Percentiles rank a stretch among this genome's conserved stretches.
Evolutionary conservation across 2,329 filamentous ascomycete species (phyloP).

Genomic region (Periconia macrospinosa): DNA sequence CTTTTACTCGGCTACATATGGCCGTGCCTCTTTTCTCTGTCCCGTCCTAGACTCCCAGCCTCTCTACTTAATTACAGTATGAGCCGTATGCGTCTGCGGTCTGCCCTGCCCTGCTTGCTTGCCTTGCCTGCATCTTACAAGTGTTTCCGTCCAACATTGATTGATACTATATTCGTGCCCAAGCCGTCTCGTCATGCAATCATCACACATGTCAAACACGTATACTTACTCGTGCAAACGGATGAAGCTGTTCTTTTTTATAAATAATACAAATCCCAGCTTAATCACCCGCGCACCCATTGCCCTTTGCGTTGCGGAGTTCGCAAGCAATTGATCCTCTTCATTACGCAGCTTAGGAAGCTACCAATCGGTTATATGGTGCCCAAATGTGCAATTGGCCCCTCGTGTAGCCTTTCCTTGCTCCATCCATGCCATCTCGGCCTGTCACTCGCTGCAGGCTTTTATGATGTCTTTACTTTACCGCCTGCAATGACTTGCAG

Average conservation of each 20-base stretch:
- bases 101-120: conserved; percentile 21
- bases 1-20: neutral
- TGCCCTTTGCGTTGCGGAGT: neutral
- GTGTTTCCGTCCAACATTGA: neutral
- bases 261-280: no score
- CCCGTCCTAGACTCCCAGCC: neutral
- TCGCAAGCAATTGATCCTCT: neutral
- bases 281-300: no score
- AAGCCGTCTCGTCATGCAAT: no score
- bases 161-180: neutral
- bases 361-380: neutral
- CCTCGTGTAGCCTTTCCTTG: neutral
- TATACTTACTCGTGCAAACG: no score
- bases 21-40: neutral
- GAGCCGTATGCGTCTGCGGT: conserved; percentile 19
- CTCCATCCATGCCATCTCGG: neutral
- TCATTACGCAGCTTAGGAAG: neutral
- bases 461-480: neutral
- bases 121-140: conserved; percentile 20
- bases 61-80: conserved; percentile 10
- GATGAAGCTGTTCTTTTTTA: no score
- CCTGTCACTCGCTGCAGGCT: neutral
- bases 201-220: no score
- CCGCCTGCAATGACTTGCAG: neutral
- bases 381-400: no score